Evolutionary conservation across 106 monocot genomes (phyloP).

Genomic region (Platanthera zijinensis): DNA sequence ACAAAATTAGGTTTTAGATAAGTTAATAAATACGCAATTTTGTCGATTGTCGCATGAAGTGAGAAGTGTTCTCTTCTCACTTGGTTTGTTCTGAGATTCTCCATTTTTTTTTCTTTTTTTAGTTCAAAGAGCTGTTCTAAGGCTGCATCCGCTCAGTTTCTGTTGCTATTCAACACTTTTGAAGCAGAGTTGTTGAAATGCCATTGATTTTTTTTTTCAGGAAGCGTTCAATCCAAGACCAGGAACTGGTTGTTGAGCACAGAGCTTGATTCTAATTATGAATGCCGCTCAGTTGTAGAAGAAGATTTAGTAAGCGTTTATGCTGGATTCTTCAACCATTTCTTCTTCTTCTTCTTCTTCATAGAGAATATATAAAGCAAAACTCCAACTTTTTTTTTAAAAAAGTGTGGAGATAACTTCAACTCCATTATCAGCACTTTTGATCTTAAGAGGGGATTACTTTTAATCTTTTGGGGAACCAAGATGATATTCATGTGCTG

Average conservation of each 20-base stretch:
- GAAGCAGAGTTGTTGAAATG: background rate
- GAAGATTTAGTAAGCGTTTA: constrained; percentile 24
- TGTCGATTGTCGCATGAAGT: background rate
- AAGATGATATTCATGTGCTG: no score
- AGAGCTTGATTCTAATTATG: constrained; percentile 9
- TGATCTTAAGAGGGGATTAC: no score
- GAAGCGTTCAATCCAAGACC: constrained; percentile 11
- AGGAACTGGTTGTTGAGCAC: constrained; percentile 8
- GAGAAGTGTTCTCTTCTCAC: background rate
- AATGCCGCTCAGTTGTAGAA: constrained; percentile 5
- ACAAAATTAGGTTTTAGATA: background rate
- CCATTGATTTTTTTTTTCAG: constrained; percentile 9
- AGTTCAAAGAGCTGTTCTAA: background rate
- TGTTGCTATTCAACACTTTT: background rate
- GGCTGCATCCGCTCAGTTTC: background rate
- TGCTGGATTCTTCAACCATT: background rate
- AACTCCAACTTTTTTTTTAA: background rate
- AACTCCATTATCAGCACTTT: no score
- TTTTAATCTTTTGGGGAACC: no score
- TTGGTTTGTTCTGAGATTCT: background rate
- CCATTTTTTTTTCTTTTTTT: background rate
- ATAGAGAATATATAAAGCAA: background rate
- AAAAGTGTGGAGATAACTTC: background rate
- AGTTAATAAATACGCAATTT: background rate
- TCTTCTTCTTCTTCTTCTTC: background rate